Evolutionary conservation across 352 stramenopile genomes (phyloP), one percentile per base, ranked within the genome.

Genomic region (Globisporangium heterothallicum): DNA sequence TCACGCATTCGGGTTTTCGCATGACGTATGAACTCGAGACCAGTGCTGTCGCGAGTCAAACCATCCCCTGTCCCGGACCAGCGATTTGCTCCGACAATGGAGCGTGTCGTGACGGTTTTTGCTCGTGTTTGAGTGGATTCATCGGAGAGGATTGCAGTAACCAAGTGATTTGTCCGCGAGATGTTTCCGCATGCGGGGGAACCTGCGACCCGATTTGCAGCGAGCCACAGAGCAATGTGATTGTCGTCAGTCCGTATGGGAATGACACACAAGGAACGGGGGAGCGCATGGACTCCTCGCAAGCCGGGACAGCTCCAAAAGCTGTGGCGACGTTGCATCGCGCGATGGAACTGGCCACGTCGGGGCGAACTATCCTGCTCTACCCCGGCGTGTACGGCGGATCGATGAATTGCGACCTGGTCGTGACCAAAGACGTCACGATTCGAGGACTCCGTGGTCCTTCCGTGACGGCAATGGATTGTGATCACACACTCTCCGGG

Each of bases 71-170:
- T 3, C 76, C 76, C 14, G 51, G 65, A 2, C 61, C 64, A 0
- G 27, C 49, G 0, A 68, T 64, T 10, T 87, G 76, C 24, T 79
- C 69, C 0, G 51, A 64, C 14, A 85, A 78, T 48, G 76, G 76
- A 6, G 64, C 61, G 19, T 88, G 77, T 48, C 56, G 56, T 10
- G 38, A 67, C 13, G 77, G 77, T 13, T 27, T 27, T 13, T 88
- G 77, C 25, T 48, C 48, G 6, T 88, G 77, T 22, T 72, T 88
- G 26, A 77, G 42, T n/a, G 74, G 74, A 0, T 86, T 68, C 43
- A 60, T 78, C 7, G 77, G 77, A 7, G 77, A 88, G 47, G 78
- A 81, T 47, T 88, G 74, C 47, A 81, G 68, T 18, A 88, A 86
- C 41, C 51, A 66, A 19, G 58, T 77, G 5, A 38, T 86, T 1